Base-by-base conservation (phyloP, 2,329 filamentous ascomycete genomes). In the Chaetomiaceae sp. region DNA sequence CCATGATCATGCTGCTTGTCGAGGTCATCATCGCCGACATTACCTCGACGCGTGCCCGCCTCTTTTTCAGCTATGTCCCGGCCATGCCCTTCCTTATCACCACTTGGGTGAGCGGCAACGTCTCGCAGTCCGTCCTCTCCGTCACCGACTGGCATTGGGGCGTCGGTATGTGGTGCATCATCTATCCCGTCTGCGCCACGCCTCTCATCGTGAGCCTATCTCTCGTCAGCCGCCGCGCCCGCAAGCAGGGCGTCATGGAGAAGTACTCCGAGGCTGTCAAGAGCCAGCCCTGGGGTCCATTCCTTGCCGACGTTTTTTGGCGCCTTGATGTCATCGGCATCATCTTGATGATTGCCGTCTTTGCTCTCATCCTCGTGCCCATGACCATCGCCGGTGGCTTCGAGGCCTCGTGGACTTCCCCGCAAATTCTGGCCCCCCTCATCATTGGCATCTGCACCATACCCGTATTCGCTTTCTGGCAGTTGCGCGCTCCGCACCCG, bases 11-110 rank as follows among this genome's bases (percentile, higher is more conserved):
- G 16, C 69, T 86, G 11, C 72, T 86, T 1, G 73, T 85, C 20
- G 81, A 86, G 65, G 79, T 86, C 61, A 75, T 87, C 54, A 71
- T 86, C 41, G 82, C 76, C 40, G 84, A 87, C 59, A 74, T 82
- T 23, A 84, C 82, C 2, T 85, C 83, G 1, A 77, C 81, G 6
- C 77, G 81, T 13, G 74, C 80, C 10, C 81, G 84, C 62, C 71
- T 86, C 8, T 71, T 86, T 59, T 86, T 85, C 71, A 83, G 79
- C 43, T 86, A 84, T 62, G 73, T 86, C 55, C 81, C 81, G 1
- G 77, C 78, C 1, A 61, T 74, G 5, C 81, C 81, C 1, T 84
- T 82, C 67, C 70, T 85, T 60, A 78, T 82, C 67, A 85, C 85
- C 67, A 81, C 82, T 1, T 86, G 83, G 82, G 74, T 84, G 4